Evolutionary conservation across 805 yeast species (phyloP).

Genomic region (Barnettozyma sucrosica): DNA sequence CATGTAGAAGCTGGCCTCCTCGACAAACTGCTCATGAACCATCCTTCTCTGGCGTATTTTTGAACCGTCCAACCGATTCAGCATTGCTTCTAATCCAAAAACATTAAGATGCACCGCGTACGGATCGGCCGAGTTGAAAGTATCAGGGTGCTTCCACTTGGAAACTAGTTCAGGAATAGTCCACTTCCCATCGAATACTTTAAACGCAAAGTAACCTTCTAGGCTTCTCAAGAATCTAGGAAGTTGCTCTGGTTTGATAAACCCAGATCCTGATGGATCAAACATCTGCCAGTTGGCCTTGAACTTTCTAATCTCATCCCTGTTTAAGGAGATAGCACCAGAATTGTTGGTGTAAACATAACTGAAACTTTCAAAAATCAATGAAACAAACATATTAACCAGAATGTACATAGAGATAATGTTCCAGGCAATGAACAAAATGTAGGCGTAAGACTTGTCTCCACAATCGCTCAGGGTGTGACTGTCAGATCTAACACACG

Average conservation of each 20-base stretch:
- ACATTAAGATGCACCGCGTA: conserved; percentile 55
- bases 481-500: conserved; percentile 42
- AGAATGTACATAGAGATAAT: conserved; percentile 90
- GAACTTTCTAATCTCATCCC: conserved; percentile 70
- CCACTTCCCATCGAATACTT: conserved; percentile 53
- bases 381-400: conserved; percentile 82
- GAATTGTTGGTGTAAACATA: conserved; percentile 64
- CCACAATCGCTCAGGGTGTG: conserved; percentile 74
- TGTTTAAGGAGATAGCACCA: conserved; percentile 40
- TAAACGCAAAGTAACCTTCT: conserved; percentile 69
- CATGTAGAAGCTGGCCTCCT: conserved; percentile 58
- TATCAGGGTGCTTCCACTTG: conserved; percentile 36
- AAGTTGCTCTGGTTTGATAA: conserved; percentile 48
- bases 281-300: conserved; percentile 66
- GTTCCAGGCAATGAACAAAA: conserved; percentile 81
- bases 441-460: conserved; percentile 36
- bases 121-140: conserved; percentile 41
- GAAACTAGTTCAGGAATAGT: conserved; percentile 40
- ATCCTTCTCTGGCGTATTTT: conserved; percentile 48
- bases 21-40: conserved; percentile 62
- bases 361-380: conserved; percentile 86
- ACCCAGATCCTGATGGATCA: conserved; percentile 80
- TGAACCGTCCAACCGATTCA: conserved; percentile 48
- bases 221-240: conserved; percentile 54
- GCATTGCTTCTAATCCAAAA: conserved; percentile 44